Percentiles rank a stretch among this genome's conserved stretches.
Evolutionary conservation across 2,329 filamentous ascomycete genomes (phyloP).

Genomic region (Fusarium odoratissimum): DNA sequence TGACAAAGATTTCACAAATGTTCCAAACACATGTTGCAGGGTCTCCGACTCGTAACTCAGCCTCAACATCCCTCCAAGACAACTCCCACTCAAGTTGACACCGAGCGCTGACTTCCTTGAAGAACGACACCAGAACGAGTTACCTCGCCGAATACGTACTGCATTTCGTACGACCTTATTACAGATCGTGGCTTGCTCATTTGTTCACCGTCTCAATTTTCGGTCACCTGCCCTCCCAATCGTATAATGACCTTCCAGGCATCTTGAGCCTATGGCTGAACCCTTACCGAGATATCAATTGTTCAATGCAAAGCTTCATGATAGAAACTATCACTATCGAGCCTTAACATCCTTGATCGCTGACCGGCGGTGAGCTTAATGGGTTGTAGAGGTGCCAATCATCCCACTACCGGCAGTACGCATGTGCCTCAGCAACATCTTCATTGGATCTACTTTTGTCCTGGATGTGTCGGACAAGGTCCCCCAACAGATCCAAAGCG

Average conservation of each 20-base stretch:
- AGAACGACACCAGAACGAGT: neutral
- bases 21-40: neutral
- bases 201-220: slow-evolving; percentile 41
- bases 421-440: slow-evolving; percentile 27
- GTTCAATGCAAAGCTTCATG: slow-evolving; percentile 15
- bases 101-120: no score
- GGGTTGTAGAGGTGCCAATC: slow-evolving; percentile 28
- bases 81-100: neutral
- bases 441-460: slow-evolving; percentile 28
- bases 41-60: slow-evolving; percentile 6
- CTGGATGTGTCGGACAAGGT: slow-evolving; percentile 17
- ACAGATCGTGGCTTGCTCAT: slow-evolving; percentile 36
- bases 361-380: slow-evolving; percentile 41
- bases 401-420: slow-evolving; percentile 35
- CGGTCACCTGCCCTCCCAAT: slow-evolving; percentile 38
- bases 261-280: slow-evolving; percentile 8
- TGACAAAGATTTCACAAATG: neutral
- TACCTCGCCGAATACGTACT: slow-evolving; percentile 28
- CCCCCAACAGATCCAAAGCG: slow-evolving; percentile 14
- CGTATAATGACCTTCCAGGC: slow-evolving; percentile 40
- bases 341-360: slow-evolving; percentile 18
- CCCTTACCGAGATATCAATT: slow-evolving; percentile 9
- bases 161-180: slow-evolving; percentile 37
- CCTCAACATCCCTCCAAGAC: slow-evolving; percentile 3
- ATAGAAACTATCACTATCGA: neutral